Evolutionary conservation across 805 yeast species (phyloP).

Genomic region (Sungouiozyma intestinalis): DNA sequence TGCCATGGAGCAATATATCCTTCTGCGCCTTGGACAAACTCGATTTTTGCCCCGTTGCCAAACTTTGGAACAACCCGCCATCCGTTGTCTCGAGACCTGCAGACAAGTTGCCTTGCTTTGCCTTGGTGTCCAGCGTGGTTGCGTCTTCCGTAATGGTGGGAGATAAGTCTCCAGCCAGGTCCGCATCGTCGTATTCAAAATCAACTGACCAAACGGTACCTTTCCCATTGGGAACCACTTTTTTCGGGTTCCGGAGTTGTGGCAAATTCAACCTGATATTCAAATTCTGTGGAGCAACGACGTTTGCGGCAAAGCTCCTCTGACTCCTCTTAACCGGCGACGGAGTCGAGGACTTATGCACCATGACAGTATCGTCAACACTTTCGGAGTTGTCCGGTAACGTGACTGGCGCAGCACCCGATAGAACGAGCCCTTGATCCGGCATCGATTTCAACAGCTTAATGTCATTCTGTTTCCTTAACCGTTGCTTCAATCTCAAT

Average conservation of each 20-base stretch:
- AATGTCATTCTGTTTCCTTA: constrained; percentile 7
- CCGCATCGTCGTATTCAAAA: constrained; percentile 22
- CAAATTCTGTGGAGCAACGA: neutral
- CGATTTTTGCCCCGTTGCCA: neutral
- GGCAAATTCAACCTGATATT: neutral
- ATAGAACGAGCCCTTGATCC: neutral
- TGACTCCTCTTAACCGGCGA: constrained; percentile 13
- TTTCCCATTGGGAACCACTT: neutral
- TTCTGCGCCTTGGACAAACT: constrained; percentile 10
- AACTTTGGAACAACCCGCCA: neutral
- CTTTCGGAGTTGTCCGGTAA: neutral
- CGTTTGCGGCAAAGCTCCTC: neutral
- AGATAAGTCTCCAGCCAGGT: too few species aligned
- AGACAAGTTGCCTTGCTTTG: neutral
- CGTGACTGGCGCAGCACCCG: neutral
- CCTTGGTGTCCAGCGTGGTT: neutral
- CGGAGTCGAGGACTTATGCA: constrained; percentile 15
- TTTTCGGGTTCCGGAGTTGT: neutral
- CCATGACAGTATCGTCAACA: constrained; percentile 3
- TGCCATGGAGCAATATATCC: constrained; percentile 9
- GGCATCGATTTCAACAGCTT: neutral
- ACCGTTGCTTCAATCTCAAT: constrained; percentile 20
- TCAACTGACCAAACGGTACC: constrained; percentile 24
- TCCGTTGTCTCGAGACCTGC: neutral
- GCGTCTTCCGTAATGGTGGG: constrained; percentile 5